These are phyloP conservation scores for Tirmania nivea DNA, from an alignment of 495 filamentous ascomycete species.

Conservation along the genomic window DNA sequence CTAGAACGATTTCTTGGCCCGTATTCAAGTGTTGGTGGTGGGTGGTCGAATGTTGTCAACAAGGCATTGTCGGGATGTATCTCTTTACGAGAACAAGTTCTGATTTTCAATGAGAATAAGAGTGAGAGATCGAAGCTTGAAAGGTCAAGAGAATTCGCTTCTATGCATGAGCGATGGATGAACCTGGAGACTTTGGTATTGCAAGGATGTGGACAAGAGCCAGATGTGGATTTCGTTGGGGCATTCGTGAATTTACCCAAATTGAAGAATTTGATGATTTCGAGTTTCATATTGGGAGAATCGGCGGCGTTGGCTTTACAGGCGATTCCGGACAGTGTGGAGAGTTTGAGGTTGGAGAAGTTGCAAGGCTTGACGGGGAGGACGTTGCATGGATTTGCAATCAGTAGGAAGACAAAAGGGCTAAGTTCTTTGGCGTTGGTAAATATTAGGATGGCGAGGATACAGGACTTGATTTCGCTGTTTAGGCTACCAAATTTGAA, in stretches of 20 bases:
- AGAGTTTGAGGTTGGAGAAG: slow-evolving; percentile 52
- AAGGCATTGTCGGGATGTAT: slow-evolving; percentile 49
- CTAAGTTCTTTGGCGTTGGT: slow-evolving; percentile 41
- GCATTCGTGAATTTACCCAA: slow-evolving; percentile 44
- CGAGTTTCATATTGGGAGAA: slow-evolving; percentile 44
- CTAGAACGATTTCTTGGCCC: slow-evolving; percentile 53
- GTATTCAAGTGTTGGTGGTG: slow-evolving; percentile 46
- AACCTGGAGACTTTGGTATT: slow-evolving; percentile 53
- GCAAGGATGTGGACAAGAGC: slow-evolving; percentile 45
- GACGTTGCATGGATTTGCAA: slow-evolving; percentile 53
- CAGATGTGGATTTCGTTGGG: slow-evolving; percentile 44
- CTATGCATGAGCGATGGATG: slow-evolving; percentile 48
- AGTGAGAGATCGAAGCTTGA: slow-evolving; percentile 31
- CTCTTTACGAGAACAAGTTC: slow-evolving; percentile 55
- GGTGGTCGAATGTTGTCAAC: slow-evolving; percentile 53
- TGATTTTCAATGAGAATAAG: slow-evolving; percentile 36
- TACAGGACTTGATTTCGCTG: slow-evolving; percentile 53
- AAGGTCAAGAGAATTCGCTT: slow-evolving; percentile 39
- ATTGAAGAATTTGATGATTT: slow-evolving; percentile 51
- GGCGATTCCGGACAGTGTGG: slow-evolving; percentile 41
- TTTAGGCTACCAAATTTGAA: slow-evolving; percentile 41
- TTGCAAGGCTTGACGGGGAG: slow-evolving; percentile 55
- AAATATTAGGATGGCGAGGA: slow-evolving; percentile 41
- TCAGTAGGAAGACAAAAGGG: slow-evolving; percentile 31
- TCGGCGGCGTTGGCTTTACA: slow-evolving; percentile 53